Evolutionary conservation across 148 eudicot genomes (phyloP), one percentile per base, ranked within the genome.

Genomic region (Diospyros lotus): DNA sequence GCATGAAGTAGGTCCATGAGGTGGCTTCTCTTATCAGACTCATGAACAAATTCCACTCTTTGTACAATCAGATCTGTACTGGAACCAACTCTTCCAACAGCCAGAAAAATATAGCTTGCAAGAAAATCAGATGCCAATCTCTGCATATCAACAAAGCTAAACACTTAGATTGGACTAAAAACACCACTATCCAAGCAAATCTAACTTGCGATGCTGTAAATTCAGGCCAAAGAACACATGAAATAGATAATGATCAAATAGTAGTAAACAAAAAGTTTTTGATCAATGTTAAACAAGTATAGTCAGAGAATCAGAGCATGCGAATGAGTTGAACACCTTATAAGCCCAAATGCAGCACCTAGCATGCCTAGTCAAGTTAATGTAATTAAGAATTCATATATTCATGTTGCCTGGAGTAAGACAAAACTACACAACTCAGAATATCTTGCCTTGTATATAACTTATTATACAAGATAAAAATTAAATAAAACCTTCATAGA

Each of bases 1-100:
- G 89, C 89, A 80, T 86, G 87, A 50, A 86, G 83, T 42, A 86
- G 89, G 74, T 86, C 89, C 89, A 86, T 86, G 72, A 86, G 78
- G 63, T 86, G 89, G 78, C 89, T 86, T 81, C 89, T 84, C 81
- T 86, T 86, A 77, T 86, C 89, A 79, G 85, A 69, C 71, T 86
- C 89, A 17, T 76, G 87, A 71, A 86, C 89, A 78, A 75, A 86
- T 73, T 84, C 89, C 70, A 86, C 89, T 72, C 89, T 80, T 74
- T 86, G 89, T 46, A 82, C 85, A 72, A 86, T 86, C 77, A 86
- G 77, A 76, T 86, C 87, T 54, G 89, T 84, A 72, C 89, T 86
- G 11, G 89, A 86, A 61, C 87, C 89, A 71, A 86, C 89, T 78
- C 89, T 78, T 66, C 89, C 89, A 76, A 86, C 89, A 73, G 89